Conservation (phyloP, 1,139 yeast species). For the Blastobotrys capitulatus region DNA sequence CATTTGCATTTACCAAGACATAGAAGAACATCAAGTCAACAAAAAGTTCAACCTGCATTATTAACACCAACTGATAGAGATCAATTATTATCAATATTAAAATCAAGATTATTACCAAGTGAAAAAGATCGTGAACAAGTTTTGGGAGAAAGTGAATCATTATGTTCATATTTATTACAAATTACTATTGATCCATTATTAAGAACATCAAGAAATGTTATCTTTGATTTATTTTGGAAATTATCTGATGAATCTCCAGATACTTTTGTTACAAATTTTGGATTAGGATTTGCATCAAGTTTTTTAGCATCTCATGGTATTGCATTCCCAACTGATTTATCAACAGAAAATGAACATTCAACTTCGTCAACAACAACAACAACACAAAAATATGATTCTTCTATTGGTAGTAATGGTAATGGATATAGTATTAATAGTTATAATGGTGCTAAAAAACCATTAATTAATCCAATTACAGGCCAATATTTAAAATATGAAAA, state of each 20-base stretch:
- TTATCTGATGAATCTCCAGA: slow-evolving; percentile 18
- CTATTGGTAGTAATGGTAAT: not conserved
- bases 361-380: not conserved
- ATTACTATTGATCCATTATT: slow-evolving; percentile 19
- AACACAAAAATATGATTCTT: too few species aligned
- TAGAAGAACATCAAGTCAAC: slow-evolving; percentile 1
- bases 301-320: slow-evolving; percentile 25
- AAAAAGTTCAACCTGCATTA: not conserved
- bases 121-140: slow-evolving; percentile 18
- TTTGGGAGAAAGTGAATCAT: slow-evolving; percentile 19
- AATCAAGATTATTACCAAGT: slow-evolving; percentile 16
- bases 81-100: slow-evolving; percentile 7
- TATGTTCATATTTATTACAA: slow-evolving; percentile 17
- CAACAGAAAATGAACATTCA: slow-evolving; percentile 10
- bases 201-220: slow-evolving; percentile 18
- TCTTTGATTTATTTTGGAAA: slow-evolving; percentile 22
- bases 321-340: slow-evolving; percentile 17
- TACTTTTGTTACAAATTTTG: slow-evolving; percentile 26
- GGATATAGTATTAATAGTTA: not conserved
- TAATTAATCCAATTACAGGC: slow-evolving; percentile 30
- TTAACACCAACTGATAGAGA: not conserved
- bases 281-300: slow-evolving; percentile 30
- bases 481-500: slow-evolving; percentile 17
- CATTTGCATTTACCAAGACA: slow-evolving; percentile 1
- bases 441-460: not conserved